A percentile compares a stretch with the other conserved stretches of the same genome.
phyloP scores from a whole-genome alignment of 2,329 filamentous ascomycete species.

The Aspergillus piperis region DNA sequence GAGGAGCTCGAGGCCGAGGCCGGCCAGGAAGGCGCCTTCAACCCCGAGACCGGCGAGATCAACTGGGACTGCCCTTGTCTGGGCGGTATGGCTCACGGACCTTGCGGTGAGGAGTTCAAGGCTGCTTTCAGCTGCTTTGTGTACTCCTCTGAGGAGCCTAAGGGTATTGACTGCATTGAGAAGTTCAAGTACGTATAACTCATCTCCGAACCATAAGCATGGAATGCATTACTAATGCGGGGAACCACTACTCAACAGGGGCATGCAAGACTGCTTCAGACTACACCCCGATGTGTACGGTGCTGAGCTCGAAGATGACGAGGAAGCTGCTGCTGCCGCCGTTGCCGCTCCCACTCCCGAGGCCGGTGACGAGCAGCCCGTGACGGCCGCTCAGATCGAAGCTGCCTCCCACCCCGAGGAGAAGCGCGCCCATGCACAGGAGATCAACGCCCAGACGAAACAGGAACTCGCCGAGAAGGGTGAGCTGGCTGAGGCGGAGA shows the following conservation, averaged over 20 bases:
- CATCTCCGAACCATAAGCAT: not conserved
- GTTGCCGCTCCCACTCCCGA: conserved; percentile 31
- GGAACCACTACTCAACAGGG: conserved; percentile 54
- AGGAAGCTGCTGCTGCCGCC: conserved; percentile 41
- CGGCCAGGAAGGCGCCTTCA: conserved; percentile 86
- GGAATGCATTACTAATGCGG: conserved; percentile 1
- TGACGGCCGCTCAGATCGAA: conserved; percentile 28
- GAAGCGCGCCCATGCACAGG: conserved; percentile 27
- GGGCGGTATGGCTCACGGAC: conserved; percentile 94
- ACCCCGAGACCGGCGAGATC: conserved; percentile 98
- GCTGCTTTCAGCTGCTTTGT: conserved; percentile 98
- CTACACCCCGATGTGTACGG: conserved; percentile 91
- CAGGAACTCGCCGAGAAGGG: conserved; percentile 21
- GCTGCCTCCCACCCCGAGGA: conserved; percentile 29
- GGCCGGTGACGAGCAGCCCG: conserved; percentile 20
- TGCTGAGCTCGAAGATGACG: conserved; percentile 78
- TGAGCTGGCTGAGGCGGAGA: conserved; percentile 44
- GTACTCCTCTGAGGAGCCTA: conserved; percentile 90
- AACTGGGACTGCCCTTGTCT: conserved; percentile 99
- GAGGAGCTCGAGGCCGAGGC: conserved; percentile 76
- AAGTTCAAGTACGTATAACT: conserved; percentile 80
- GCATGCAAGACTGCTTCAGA: conserved; percentile 97
- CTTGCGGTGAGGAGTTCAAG: conserved; percentile 94
- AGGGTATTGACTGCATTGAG: conserved; percentile 96
- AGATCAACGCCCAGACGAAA: conserved; percentile 27